Percentiles rank a stretch among this genome's conserved stretches.
Conservation (phyloP, 768 basidiomycete genomes). For the Termitomyces sp. region DNA sequence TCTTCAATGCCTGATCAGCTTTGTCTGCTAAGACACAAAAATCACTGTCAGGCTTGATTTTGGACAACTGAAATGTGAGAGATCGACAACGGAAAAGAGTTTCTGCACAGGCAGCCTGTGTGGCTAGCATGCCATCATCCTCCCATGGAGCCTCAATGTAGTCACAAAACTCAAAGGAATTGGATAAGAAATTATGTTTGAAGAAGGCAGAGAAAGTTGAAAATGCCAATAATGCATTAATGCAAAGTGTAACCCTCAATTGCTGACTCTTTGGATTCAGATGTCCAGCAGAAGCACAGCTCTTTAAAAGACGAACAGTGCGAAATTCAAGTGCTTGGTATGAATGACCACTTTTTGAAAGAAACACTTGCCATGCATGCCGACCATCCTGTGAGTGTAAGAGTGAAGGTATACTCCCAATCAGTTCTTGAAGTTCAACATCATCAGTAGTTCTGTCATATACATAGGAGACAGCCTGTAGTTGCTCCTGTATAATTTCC, state of each 20-base stretch:
- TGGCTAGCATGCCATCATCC: not conserved
- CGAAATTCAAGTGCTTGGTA: not conserved
- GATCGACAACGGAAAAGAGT: not conserved
- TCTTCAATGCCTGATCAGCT: not conserved
- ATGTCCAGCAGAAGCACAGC: not conserved
- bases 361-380: not conserved
- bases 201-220: not conserved
- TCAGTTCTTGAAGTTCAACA: not conserved
- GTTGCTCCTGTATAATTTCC: not conserved
- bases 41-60: too few relatives aligned
- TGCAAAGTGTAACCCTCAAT: not conserved
- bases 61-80: too few relatives aligned
- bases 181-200: not conserved
- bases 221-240: not conserved
- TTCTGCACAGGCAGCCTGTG: not conserved
- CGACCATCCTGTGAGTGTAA: not conserved
- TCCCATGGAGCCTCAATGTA: not conserved
- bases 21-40: too few relatives aligned
- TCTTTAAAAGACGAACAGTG: not conserved
- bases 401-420: conserved; percentile 2
- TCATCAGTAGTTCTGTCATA: conserved; percentile 2
- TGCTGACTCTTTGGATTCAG: not conserved
- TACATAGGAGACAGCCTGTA: not conserved
- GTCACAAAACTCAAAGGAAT: not conserved
- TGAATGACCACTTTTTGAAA: not conserved